Percentiles rank a stretch among this genome's conserved stretches.
Conservation (phyloP, 208 protist species). For the Balamuthia mandrillaris region DNA sequence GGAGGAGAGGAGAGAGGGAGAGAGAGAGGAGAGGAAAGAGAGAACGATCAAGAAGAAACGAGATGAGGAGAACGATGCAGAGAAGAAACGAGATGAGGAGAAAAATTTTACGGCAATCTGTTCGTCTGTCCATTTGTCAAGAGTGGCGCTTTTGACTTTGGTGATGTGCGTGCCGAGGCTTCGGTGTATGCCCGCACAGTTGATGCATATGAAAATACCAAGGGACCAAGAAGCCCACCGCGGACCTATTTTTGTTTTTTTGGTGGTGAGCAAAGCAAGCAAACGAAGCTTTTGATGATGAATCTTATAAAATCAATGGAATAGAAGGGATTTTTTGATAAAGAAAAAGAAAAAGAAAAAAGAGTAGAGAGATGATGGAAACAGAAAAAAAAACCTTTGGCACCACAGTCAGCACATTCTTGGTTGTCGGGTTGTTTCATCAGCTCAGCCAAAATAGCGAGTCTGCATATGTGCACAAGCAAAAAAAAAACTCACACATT, state of each 20-base stretch:
- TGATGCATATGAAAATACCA: slow-evolving; percentile 19
- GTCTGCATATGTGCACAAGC: too few species aligned
- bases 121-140: slow-evolving; percentile 85
- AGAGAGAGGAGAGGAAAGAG: too few species aligned
- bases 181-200: slow-evolving; percentile 87
- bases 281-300: too few species aligned
- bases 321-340: too few species aligned
- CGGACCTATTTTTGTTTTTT: not conserved
- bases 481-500: too few species aligned
- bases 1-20: too few species aligned
- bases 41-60: too few species aligned
- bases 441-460: not conserved
- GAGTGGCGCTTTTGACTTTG: slow-evolving; percentile 86
- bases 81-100: not conserved
- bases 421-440: slow-evolving; percentile 20
- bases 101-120: not conserved
- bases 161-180: slow-evolving; percentile 85
- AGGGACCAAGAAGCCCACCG: slow-evolving; percentile 25
- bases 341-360: not conserved
- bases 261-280: too few species aligned
- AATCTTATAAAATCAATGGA: too few species aligned
- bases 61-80: too few species aligned
- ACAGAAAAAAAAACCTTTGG: not conserved
- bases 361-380: not conserved
- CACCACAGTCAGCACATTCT: slow-evolving; percentile 23